Evolutionary conservation across 2,329 filamentous ascomycete genomes (phyloP).

Genomic region (Truncatella angustata): DNA sequence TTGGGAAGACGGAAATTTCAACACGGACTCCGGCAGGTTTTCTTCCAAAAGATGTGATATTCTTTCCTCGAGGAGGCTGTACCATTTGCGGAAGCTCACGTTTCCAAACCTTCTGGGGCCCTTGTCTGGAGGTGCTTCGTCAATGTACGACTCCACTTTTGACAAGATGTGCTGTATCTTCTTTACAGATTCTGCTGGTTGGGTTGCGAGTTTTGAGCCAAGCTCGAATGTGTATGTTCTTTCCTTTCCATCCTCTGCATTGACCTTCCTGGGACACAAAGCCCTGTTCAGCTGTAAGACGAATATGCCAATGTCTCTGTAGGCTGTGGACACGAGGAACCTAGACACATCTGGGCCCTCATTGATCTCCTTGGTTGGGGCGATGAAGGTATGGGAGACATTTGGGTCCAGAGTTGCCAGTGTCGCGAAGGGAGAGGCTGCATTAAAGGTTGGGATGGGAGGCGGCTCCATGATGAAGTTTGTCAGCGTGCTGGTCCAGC

Average conservation of each 20-base stretch:
- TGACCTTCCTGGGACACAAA: conserved; percentile 67
- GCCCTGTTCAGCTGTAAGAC: conserved; percentile 86
- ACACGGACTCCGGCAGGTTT: conserved; percentile 44
- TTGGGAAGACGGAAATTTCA: conserved; percentile 21
- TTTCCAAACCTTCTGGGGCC: conserved; percentile 92
- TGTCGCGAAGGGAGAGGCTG: conserved; percentile 24
- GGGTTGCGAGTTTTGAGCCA: conserved; percentile 41
- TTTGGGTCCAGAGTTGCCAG: conserved; percentile 49
- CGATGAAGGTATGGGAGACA: conserved; percentile 56
- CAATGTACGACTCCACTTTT: conserved; percentile 64
- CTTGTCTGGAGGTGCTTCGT: conserved; percentile 77
- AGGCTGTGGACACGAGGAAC: conserved; percentile 80
- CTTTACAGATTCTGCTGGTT: conserved; percentile 51
- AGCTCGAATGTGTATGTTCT: conserved; percentile 48
- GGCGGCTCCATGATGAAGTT: conserved; percentile 4
- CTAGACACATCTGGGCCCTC: conserved; percentile 76
- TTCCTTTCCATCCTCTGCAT: conserved; percentile 33
- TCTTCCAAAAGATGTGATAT: conserved; percentile 55
- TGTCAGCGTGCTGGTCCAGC: neutral
- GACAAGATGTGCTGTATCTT: conserved; percentile 66
- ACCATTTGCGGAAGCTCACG: conserved; percentile 84
- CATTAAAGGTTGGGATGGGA: neutral
- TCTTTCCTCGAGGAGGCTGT: conserved; percentile 63
- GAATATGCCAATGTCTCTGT: conserved; percentile 83
- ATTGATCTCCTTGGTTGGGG: conserved; percentile 79